These are phyloP conservation scores for Bruguiera sexangula DNA, from an alignment of 345 rosid genomes.

Conservation along the genomic window DNA sequence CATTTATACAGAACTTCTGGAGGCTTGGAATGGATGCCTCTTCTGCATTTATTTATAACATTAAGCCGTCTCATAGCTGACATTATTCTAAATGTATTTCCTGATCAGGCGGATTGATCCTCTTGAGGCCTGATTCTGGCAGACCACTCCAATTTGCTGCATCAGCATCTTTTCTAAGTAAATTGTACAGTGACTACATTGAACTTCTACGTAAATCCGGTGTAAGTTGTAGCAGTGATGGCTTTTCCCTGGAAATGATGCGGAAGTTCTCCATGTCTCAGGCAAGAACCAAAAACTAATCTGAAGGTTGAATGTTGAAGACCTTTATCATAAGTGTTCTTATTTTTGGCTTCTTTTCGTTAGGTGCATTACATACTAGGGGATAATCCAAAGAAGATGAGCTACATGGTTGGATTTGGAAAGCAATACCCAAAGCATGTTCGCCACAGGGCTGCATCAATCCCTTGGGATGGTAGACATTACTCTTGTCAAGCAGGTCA, in stretches of 20 bases:
- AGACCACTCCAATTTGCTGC: slow-evolving; percentile 51
- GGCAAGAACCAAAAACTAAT: slow-evolving; percentile 21
- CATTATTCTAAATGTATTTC: background rate
- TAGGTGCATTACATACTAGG: slow-evolving; percentile 36
- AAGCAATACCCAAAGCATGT: slow-evolving; percentile 25
- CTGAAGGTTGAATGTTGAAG: background rate
- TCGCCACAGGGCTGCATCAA: slow-evolving; percentile 32
- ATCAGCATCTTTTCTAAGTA: slow-evolving; percentile 52
- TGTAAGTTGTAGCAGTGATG: slow-evolving; percentile 28
- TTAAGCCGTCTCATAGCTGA: too few relatives aligned
- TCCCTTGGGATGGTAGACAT: slow-evolving; percentile 36
- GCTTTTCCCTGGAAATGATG: slow-evolving; percentile 37
- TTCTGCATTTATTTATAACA: too few relatives aligned
- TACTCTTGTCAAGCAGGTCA: slow-evolving; percentile 33
- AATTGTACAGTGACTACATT: slow-evolving; percentile 56
- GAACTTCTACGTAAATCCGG: slow-evolving; percentile 37
- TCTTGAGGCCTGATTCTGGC: slow-evolving; percentile 33
- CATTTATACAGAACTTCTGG: too few relatives aligned
- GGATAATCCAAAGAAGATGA: slow-evolving; percentile 31
- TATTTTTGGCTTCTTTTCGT: background rate
- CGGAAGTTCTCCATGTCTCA: slow-evolving; percentile 45
- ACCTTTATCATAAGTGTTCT: background rate
- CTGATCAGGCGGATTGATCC: slow-evolving; percentile 53
- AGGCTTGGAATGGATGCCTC: too few relatives aligned
- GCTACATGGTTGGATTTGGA: slow-evolving; percentile 32